Percentiles rank a stretch among this genome's conserved stretches.
phyloP scores from a whole-genome alignment of 495 filamentous ascomycete genomes.

The Aspergillus taichungensis region DNA sequence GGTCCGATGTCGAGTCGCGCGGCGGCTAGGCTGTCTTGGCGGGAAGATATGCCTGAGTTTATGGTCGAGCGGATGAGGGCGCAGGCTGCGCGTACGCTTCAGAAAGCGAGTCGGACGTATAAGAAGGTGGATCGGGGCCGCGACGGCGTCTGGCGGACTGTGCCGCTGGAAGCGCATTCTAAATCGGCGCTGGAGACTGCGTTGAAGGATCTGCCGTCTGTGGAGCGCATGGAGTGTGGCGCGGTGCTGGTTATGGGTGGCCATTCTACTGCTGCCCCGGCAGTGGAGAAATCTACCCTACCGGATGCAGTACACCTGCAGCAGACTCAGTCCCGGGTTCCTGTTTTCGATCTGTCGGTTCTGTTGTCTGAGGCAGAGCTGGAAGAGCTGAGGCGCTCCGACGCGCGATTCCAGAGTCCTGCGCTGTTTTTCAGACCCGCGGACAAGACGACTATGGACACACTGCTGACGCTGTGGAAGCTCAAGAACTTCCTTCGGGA shows the following conservation, averaged over 20 bases:
- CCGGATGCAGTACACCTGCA: conserved; percentile 21
- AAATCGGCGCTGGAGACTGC: conserved; percentile 20
- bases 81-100: conserved; percentile 33
- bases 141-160: conserved; percentile 26
- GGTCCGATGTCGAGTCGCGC: conserved; percentile 20
- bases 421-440: conserved; percentile 32
- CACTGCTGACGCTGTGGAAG: conserved; percentile 58
- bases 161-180: conserved; percentile 20
- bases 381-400: conserved; percentile 15
- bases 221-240: conserved; percentile 23
- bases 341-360: conserved; percentile 34
- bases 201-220: conserved; percentile 12
- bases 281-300: not conserved
- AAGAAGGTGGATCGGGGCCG: conserved; percentile 10
- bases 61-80: conserved; percentile 45
- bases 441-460: conserved; percentile 28
- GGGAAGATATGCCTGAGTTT: conserved; percentile 58
- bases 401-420: conserved; percentile 15
- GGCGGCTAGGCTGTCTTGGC: conserved; percentile 43
- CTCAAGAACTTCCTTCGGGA: conserved; percentile 49
- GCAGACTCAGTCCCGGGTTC: conserved; percentile 25
- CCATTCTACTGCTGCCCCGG: conserved; percentile 1
- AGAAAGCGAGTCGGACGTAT: conserved; percentile 14
- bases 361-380: conserved; percentile 30
- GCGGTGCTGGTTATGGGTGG: conserved; percentile 21